Percentiles rank a stretch among this genome's conserved stretches.
Conservation (phyloP, 805 yeast species). For the Jamesozyma hellenica region DNA sequence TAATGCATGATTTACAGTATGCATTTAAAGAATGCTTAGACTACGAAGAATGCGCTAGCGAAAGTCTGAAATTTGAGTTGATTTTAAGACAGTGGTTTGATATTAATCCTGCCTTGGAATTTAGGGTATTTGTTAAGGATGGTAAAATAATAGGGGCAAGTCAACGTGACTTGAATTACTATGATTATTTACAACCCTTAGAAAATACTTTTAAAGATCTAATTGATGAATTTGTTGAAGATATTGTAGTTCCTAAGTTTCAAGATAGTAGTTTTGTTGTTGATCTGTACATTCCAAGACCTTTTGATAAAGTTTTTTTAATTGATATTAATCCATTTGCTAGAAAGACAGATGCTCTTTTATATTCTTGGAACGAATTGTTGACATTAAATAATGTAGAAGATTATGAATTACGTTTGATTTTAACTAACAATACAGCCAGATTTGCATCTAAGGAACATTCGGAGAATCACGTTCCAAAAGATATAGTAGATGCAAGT, state of each 20-base stretch:
- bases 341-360: constrained; percentile 63
- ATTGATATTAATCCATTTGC: constrained; percentile 84
- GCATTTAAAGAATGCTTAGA: constrained; percentile 48
- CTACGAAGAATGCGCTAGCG: constrained; percentile 13
- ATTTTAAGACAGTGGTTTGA: constrained; percentile 75
- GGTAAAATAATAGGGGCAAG: constrained; percentile 58
- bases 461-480: constrained; percentile 85
- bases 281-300: constrained; percentile 77
- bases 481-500: constrained; percentile 80
- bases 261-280: constrained; percentile 52
- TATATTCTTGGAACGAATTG: constrained; percentile 82
- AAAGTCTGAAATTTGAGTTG: constrained; percentile 42
- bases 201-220: constrained; percentile 37
- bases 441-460: constrained; percentile 74
- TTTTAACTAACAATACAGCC: constrained; percentile 59
- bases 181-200: constrained; percentile 53
- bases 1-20: constrained; percentile 71
- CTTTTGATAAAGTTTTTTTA: constrained; percentile 53
- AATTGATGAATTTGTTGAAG: constrained; percentile 48
- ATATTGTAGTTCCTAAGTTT: constrained; percentile 38
- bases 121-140: constrained; percentile 70
- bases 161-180: constrained; percentile 81
- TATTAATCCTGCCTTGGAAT: constrained; percentile 84
- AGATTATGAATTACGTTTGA: constrained; percentile 50
- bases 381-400: constrained; percentile 14